Evolutionary conservation across 257 asterid species (phyloP).

Genomic region (Petrea volubilis): DNA sequence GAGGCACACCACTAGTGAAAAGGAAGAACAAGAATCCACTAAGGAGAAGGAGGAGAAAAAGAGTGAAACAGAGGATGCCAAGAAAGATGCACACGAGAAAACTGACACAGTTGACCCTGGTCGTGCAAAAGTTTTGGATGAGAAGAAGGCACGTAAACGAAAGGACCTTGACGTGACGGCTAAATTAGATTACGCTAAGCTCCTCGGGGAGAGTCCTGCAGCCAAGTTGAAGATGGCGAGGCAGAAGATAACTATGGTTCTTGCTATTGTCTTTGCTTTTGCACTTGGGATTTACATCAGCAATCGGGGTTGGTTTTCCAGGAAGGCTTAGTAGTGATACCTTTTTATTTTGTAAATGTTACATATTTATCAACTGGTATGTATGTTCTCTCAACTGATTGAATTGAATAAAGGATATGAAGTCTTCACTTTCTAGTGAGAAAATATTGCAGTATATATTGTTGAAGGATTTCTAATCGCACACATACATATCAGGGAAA

Average conservation of each 20-base stretch:
- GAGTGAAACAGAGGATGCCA: neutral
- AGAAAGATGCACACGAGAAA: slow-evolving; percentile 12
- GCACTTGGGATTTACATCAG: slow-evolving; percentile 44
- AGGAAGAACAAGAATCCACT: slow-evolving; percentile 13
- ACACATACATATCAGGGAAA: no score
- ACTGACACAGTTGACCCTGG: slow-evolving; percentile 4
- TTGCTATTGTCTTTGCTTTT: slow-evolving; percentile 41
- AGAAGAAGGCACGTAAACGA: slow-evolving; percentile 6
- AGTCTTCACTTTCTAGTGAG: neutral
- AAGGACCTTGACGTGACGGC: neutral
- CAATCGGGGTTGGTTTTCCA: slow-evolving; percentile 35
- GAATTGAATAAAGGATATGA: slow-evolving; percentile 30
- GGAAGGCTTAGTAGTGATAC: slow-evolving; percentile 19
- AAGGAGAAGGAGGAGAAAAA: slow-evolving; percentile 18
- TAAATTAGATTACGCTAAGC: slow-evolving; percentile 18
- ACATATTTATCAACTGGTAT: neutral
- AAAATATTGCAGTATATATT: neutral
- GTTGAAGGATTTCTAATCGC: no score
- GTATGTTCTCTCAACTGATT: slow-evolving; percentile 11
- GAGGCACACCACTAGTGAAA: neutral
- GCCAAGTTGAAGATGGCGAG: slow-evolving; percentile 48
- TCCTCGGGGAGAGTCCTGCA: slow-evolving; percentile 28
- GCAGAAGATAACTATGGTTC: slow-evolving; percentile 30
- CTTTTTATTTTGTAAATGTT: neutral
- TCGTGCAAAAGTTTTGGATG: neutral